Base-by-base conservation (phyloP, 352 stramenopile species). In the Phytophthora aleatoria region DNA sequence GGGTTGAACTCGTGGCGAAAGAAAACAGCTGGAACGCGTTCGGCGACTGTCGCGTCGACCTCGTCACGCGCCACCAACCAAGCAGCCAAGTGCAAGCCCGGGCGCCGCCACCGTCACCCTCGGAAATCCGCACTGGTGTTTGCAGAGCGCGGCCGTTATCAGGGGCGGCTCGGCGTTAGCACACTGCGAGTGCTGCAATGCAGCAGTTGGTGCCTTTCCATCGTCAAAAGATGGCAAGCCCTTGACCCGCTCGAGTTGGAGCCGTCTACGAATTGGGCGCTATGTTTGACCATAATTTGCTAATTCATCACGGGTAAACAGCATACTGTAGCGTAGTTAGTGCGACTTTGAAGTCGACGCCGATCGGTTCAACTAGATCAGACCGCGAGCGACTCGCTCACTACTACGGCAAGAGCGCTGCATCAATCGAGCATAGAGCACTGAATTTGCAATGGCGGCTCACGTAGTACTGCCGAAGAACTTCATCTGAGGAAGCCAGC, bases 271-370 rank as follows among this genome's bases (percentile, higher is more conserved):
- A 27, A 58, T 58, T 57, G 12, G 26, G 26, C 10, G 13, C 51
- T 67, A 62, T 62, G 26, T 67, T 67, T 67, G 51, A 50, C 43
- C 51, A 57, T 26, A 57, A 48, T 57, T 62, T 67, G 60, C 51
- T 62, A 62, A 67, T 62, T 62, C 60, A 50, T 51, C 41, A 43
- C 26, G 11, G 38, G 13, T 60, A 60, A 60, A 54, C 50, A 51
- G 20, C 20, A 20, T 20, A 20, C 20, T 20, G 20, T 20, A 20
- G 20, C 20, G 20, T 20, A 20, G 20, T 20, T 20, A 20, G 20
- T 20, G 20, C 20, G 20, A 36, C 8, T 36, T 53, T 49, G 6
- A 33, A 49, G 24, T n/a, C 20, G 16, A 20, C 20, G 20, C 3
- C 15, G n/a, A 28, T 48, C 5, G 20, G 20, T 26, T 49, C 20